A percentile compares a stretch with the other conserved stretches of the same genome.
phyloP scores from a whole-genome alignment of 768 basidiomycete species.

The Hirschioporus abietinus region DNA sequence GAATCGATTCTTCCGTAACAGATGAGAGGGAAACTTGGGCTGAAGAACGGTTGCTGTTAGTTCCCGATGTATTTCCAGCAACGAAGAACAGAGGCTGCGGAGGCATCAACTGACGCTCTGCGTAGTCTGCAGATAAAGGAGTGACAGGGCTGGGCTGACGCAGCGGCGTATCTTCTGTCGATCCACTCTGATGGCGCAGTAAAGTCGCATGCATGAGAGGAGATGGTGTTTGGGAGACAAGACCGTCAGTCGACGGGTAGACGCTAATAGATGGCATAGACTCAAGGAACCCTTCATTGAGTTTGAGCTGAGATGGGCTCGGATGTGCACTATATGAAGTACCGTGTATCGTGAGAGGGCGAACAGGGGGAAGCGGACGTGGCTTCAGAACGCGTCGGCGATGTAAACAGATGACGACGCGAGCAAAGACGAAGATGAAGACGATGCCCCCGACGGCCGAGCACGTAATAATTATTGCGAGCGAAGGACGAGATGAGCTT shows the following conservation, averaged over 20 bases:
- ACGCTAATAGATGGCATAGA: not conserved
- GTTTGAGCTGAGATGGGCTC: conserved; percentile 1
- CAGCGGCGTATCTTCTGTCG: not conserved
- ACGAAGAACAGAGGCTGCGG: not conserved
- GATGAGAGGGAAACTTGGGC: not conserved
- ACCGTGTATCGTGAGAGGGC: conserved; percentile 48
- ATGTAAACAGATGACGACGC: conserved; percentile 30
- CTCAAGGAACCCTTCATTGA: not conserved
- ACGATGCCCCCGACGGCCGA: conserved; percentile 36
- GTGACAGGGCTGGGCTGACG: conserved; percentile 2
- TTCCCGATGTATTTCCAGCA: not conserved
- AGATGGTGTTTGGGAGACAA: not conserved
- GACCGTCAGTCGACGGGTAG: not conserved
- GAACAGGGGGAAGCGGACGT: conserved; percentile 56
- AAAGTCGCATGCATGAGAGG: not conserved
- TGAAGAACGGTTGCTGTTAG: not conserved
- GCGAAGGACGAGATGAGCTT: conserved; percentile 14
- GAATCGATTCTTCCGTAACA: not conserved
- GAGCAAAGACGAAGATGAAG: conserved; percentile 32
- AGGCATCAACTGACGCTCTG: not conserved
- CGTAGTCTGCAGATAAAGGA: not conserved
- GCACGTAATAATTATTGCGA: conserved; percentile 46
- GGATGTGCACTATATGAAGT: not conserved
- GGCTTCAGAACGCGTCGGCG: conserved; percentile 24
- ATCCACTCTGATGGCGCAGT: not conserved